Base-by-base conservation (phyloP, 768 basidiomycete genomes). In the Cubamyces lactineus region DNA sequence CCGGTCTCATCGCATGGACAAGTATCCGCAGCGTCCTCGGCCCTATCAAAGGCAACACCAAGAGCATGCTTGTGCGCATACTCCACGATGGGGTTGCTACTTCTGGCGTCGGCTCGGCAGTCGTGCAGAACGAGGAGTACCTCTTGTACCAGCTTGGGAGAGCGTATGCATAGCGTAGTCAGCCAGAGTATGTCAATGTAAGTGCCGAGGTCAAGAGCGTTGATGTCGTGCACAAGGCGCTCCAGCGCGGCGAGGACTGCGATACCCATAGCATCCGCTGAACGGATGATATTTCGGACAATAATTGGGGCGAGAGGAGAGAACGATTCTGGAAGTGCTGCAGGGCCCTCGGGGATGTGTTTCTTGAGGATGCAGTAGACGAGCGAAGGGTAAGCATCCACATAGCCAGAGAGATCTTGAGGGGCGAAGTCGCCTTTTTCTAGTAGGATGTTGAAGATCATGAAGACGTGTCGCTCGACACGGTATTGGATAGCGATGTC, bases 1-100 rank as follows among this genome's bases (percentile, higher is more conserved):
- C 87, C 87, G 15, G 78, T 74, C n/a, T 86, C 85, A 61, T 86
- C 82, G 57, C 86, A 88, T 8, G 86, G 86, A 69, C 86, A 89
- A 65, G 82, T 80, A 60, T 87, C 85, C 1, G 81, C 81, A 5
- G 86, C 87, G 66, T 88, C 87, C 65, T 89, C 86, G 1, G 84
- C 85, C 13, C 84, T 79, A 61, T 88, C 87, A 59, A 86, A 86
- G 1, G 80, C 80, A 28, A 88, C 77, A 6, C 80, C 82, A 0
- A 88, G 76, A 0, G 82, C 81, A 38, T 85, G 80, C 53, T 82
- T 84, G 65, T 83, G 82, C 1, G 79, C 80, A 66, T 88, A 85
- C n/a, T 70, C 68, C 43, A 73, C 64, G 0, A 73, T 65, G 0
- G 71, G 58, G 6, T 76, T 66, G 2, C 61, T 43, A 0, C 68